Conservation (phyloP, 2,329 filamentous ascomycete genomes). For the Trichoderma harzianum region DNA sequence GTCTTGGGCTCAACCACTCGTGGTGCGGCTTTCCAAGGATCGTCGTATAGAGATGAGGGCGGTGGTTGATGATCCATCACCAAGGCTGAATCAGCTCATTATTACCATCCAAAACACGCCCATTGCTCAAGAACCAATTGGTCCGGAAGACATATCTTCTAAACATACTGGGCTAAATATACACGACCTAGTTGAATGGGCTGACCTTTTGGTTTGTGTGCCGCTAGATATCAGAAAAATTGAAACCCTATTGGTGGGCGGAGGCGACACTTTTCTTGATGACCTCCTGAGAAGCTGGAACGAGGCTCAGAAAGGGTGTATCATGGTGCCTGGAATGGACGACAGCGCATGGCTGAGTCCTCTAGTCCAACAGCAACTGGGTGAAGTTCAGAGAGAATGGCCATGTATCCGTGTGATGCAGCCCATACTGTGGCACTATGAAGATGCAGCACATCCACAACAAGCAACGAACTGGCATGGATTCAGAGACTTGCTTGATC, state of each 20-base stretch:
- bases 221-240: constrained; percentile 82
- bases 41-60: constrained; percentile 58
- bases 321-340: constrained; percentile 87
- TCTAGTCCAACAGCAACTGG: constrained; percentile 81
- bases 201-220: constrained; percentile 78
- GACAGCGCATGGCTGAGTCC: constrained; percentile 87
- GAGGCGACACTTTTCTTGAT: constrained; percentile 75
- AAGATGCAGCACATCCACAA: constrained; percentile 48
- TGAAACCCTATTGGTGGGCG: constrained; percentile 81
- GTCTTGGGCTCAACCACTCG: constrained; percentile 62
- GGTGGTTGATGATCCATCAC: constrained; percentile 63
- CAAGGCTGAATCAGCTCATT: constrained; percentile 60
- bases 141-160: constrained; percentile 8
- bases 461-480: constrained; percentile 59
- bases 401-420: constrained; percentile 80
- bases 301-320: constrained; percentile 71
- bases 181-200: constrained; percentile 77
- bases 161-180: constrained; percentile 44
- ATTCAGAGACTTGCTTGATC: constrained; percentile 68
- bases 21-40: constrained; percentile 64
- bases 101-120: constrained; percentile 56
- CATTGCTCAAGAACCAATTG: constrained; percentile 31
- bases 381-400: constrained; percentile 80
- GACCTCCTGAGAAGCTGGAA: constrained; percentile 85
- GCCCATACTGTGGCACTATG: constrained; percentile 80